A percentile compares a stretch with the other conserved stretches of the same genome.
Conservation (phyloP, 352 stramenopile genomes). For the Pythium periplocum region DNA sequence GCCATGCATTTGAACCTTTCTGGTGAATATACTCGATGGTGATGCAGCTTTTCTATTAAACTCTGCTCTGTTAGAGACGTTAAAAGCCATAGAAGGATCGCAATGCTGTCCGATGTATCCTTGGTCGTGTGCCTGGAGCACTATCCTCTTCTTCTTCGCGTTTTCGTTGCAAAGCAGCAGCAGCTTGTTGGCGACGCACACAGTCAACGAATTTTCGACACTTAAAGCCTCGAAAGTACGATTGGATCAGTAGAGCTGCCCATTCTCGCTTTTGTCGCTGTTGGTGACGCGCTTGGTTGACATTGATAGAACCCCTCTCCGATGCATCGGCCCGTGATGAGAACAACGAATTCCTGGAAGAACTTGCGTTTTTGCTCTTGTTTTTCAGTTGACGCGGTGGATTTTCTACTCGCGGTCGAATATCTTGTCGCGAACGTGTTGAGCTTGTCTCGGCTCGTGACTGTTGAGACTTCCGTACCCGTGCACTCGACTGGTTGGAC, state of each 20-base stretch:
- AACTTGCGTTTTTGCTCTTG: slow-evolving; percentile 3
- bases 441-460: slow-evolving; percentile 6
- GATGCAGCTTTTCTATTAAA: too few species aligned
- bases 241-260: slow-evolving; percentile 39
- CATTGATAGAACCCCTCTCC: background rate
- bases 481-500: too few species aligned
- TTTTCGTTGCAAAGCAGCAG: slow-evolving; percentile 7
- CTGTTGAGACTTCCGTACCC: background rate
- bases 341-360: background rate
- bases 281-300: background rate
- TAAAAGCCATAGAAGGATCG: slow-evolving; percentile 47
- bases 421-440: background rate
- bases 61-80: background rate
- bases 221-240: slow-evolving; percentile 34
- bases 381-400: background rate
- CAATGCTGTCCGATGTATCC: slow-evolving; percentile 23
- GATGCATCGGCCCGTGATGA: background rate
- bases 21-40: slow-evolving; percentile 26
- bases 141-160: slow-evolving; percentile 17
- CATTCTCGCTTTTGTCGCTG: slow-evolving; percentile 23
- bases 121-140: slow-evolving; percentile 8
- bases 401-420: background rate
- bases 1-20: slow-evolving; percentile 41
- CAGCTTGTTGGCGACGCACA: slow-evolving; percentile 31
- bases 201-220: slow-evolving; percentile 28